Conservation (phyloP, 225 moss, liverwort and hornwort species). For the Straminergon stramineum region DNA sequence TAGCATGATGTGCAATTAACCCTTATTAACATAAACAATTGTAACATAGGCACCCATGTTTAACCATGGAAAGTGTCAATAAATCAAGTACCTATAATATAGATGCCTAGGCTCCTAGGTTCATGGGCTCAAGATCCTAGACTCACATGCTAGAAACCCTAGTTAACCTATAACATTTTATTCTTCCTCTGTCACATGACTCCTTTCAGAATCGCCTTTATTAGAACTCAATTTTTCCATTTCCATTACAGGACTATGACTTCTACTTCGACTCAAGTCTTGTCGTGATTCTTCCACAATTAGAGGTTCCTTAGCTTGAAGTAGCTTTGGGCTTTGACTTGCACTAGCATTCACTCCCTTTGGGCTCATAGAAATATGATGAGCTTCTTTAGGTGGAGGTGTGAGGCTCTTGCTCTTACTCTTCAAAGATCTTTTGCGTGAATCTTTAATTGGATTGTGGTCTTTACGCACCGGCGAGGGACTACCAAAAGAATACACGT, state of each 20-base stretch:
- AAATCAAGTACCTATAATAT: background rate
- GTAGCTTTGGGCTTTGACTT: conserved; percentile 32
- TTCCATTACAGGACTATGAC: conserved; percentile 3
- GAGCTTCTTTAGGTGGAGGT: conserved; percentile 25
- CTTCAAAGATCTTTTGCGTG: background rate
- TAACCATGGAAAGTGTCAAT: background rate
- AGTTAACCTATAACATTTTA: background rate
- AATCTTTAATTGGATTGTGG: conserved; percentile 35
- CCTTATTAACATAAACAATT: no score
- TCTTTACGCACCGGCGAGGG: conserved; percentile 32
- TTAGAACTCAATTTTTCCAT: conserved; percentile 4
- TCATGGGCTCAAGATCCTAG: background rate
- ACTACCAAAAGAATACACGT: background rate
- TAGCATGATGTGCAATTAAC: background rate
- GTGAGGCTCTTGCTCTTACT: conserved; percentile 35
- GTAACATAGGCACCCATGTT: background rate
- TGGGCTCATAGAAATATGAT: conserved; percentile 7
- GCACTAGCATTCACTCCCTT: conserved; percentile 19
- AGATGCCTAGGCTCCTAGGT: background rate
- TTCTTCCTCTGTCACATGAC: background rate
- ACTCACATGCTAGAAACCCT: background rate
- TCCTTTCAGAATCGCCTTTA: background rate
- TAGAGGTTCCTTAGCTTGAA: background rate
- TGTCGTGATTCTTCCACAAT: background rate
- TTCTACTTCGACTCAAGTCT: conserved; percentile 19